Conservation (phyloP, 2,329 filamentous ascomycete species). For the Trichoderma citrinoviride region DNA sequence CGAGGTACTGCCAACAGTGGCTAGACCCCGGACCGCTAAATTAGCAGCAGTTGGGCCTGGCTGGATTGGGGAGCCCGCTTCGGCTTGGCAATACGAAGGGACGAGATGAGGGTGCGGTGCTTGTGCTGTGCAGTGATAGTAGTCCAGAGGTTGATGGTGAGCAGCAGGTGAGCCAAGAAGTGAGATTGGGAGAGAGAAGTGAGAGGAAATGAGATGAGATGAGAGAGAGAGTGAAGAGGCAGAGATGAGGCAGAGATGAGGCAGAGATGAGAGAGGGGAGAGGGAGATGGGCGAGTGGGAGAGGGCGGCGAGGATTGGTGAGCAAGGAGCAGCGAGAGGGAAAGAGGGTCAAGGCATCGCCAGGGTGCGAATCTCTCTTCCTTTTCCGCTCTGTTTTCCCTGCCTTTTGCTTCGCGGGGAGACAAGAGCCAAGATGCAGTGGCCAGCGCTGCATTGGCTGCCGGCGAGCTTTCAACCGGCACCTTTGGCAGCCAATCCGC, state of each 20-base stretch:
- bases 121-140: background rate
- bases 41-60: conserved; percentile 18
- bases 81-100: conserved; percentile 11
- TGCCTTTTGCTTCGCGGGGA: too few species aligned
- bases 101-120: background rate
- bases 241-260: background rate
- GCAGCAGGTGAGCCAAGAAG: background rate
- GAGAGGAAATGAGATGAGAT: background rate
- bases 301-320: background rate
- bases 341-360: too few species aligned
- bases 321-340: background rate
- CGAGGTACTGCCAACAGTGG: conserved; percentile 24
- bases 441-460: background rate
- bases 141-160: background rate
- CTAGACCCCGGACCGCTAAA: conserved; percentile 29
- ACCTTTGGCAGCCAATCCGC: background rate
- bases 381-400: background rate
- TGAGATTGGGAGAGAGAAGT: background rate
- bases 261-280: background rate
- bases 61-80: conserved; percentile 13
- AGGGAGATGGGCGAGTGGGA: background rate
- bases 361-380: too few species aligned
- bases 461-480: too few species aligned
- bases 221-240: background rate
- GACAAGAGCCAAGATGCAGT: background rate